phyloP scores from a whole-genome alignment of 208 protist genomes.

The Leishmania guyanensis region DNA sequence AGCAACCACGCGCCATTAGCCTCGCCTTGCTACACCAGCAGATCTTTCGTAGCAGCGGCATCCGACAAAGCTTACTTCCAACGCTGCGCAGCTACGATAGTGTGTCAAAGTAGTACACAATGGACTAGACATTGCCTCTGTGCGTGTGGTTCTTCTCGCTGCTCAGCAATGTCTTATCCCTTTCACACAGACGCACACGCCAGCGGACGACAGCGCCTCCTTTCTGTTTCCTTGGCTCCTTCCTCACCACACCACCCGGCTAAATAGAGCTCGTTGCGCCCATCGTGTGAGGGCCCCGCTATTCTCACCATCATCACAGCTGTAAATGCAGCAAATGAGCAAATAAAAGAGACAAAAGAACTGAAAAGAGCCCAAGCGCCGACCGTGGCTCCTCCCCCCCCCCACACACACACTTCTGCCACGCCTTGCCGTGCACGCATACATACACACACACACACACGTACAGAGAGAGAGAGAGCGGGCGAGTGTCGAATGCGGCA shows the following conservation, averaged over 20 bases:
- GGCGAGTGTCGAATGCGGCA: not conserved
- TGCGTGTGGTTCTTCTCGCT: not conserved
- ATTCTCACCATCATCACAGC: not conserved
- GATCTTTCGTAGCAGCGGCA: conserved; percentile 83
- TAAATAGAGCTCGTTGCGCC: not conserved
- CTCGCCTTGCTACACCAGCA: conserved; percentile 84
- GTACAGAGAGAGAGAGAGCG: not conserved
- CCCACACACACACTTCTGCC: not conserved
- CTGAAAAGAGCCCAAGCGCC: not conserved
- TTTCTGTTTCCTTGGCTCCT: not conserved
- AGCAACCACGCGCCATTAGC: conserved; percentile 63
- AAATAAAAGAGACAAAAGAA: not conserved
- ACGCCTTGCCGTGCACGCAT: not conserved
- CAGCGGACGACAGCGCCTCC: not conserved
- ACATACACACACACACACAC: not conserved
- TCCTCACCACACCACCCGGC: not conserved
- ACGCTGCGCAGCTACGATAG: conserved; percentile 87
- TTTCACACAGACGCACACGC: not conserved
- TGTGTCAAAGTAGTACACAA: conserved; percentile 56
- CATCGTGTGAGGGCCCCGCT: not conserved
- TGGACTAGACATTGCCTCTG: not conserved
- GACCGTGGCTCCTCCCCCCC: not conserved
- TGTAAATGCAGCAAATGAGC: not conserved
- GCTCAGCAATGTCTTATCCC: not conserved
- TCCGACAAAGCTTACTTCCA: conserved; percentile 76